phyloP scores from a whole-genome alignment of 2,329 filamentous ascomycete genomes.

The Cercospora zeina region DNA sequence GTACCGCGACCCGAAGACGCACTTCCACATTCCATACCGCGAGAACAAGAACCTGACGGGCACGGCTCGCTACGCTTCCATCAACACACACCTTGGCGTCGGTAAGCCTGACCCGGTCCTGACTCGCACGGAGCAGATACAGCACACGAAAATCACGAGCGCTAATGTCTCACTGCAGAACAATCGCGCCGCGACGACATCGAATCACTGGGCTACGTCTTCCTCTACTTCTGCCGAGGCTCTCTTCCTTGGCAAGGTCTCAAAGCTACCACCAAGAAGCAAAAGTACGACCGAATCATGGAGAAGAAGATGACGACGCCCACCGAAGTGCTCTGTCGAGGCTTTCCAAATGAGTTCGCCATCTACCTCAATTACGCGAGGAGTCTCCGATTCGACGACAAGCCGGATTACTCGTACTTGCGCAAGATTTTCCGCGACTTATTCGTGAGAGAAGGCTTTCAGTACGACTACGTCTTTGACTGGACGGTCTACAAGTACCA shows the following conservation, averaged over 20 bases:
- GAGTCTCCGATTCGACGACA: slow-evolving; percentile 97
- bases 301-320: slow-evolving; percentile 30
- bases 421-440: slow-evolving; percentile 99
- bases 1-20: background rate
- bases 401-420: slow-evolving; percentile 99
- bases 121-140: slow-evolving; percentile 29
- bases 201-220: slow-evolving; percentile 36
- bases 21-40: slow-evolving; percentile 6
- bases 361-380: slow-evolving; percentile 99
- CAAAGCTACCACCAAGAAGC: slow-evolving; percentile 23
- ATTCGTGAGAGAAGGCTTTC: slow-evolving; percentile 97
- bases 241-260: slow-evolving; percentile 36
- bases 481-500: slow-evolving; percentile 99
- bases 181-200: slow-evolving; percentile 36
- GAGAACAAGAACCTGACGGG: slow-evolving; percentile 8
- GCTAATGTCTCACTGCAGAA: slow-evolving; percentile 28
- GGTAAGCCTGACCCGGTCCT: slow-evolving; percentile 5
- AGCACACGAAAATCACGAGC: slow-evolving; percentile 23
- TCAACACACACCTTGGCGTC: background rate
- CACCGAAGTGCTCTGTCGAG: slow-evolving; percentile 71
- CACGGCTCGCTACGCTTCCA: background rate
- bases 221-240: slow-evolving; percentile 36
- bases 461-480: slow-evolving; percentile 99
- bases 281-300: slow-evolving; percentile 31
- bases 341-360: slow-evolving; percentile 98